These are phyloP conservation scores for Yamadazyma kitorensis DNA, from an alignment of 805 yeast genomes.

Conservation along the genomic window DNA sequence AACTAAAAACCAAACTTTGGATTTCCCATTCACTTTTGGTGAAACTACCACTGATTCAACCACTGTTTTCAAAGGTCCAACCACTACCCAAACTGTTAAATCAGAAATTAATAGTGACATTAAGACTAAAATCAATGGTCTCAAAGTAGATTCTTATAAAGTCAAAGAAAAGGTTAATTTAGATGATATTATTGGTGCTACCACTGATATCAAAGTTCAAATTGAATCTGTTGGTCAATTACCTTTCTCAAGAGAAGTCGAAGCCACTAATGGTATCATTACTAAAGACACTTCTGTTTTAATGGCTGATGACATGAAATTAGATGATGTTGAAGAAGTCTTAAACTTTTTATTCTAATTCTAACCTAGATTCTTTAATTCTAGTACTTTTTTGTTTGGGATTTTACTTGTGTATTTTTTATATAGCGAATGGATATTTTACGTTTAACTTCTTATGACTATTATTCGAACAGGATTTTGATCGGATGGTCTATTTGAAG, in stretches of 20 bases:
- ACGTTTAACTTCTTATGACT: too few species aligned
- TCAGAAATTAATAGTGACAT: constrained; percentile 8
- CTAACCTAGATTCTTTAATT: too few species aligned
- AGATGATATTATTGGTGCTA: constrained; percentile 12
- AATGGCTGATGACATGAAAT: too few species aligned
- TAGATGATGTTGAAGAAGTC: too few species aligned
- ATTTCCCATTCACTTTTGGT: constrained; percentile 13
- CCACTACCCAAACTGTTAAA: constrained; percentile 1
- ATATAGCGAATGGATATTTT: too few species aligned
- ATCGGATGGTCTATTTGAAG: too few species aligned
- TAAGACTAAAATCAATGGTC: constrained; percentile 12
- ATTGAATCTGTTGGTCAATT: constrained; percentile 41
- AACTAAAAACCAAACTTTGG: constrained; percentile 5
- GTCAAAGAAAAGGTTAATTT: constrained; percentile 10
- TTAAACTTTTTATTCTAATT: too few species aligned
- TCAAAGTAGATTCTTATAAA: constrained; percentile 6
- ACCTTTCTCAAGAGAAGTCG: constrained; percentile 36
- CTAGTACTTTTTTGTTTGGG: too few species aligned
- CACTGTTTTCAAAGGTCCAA: constrained; percentile 6
- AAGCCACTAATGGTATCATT: constrained; percentile 15
- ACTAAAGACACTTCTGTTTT: constrained; percentile 10
- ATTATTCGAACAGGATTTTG: too few species aligned
- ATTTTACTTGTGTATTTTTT: too few species aligned
- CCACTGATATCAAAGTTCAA: constrained; percentile 12
- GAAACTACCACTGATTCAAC: constrained; percentile 8